phyloP scores from a whole-genome alignment of 371 early-diverging fungal genomes.

The Parasitella parasitica region DNA sequence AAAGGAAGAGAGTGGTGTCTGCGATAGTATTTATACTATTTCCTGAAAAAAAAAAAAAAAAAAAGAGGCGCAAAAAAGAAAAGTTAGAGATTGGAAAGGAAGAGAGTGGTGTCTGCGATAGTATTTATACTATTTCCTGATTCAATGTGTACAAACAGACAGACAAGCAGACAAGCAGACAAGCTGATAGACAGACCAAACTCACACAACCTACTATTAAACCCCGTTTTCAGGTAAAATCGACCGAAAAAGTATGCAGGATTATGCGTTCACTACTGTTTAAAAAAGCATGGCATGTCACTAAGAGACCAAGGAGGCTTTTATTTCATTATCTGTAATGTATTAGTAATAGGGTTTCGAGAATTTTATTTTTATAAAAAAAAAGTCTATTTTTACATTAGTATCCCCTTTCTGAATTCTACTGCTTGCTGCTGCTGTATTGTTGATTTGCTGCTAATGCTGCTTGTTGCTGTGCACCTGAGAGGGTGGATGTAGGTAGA shows the following conservation, averaged over 20 bases:
- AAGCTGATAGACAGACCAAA: too few species aligned
- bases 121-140: not conserved
- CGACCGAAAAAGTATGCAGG: not conserved
- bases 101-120: too few species aligned
- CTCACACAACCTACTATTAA: too few species aligned
- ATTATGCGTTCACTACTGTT: not conserved
- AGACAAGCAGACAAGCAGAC: not conserved
- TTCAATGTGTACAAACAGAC: not conserved
- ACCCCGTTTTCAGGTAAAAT: not conserved
- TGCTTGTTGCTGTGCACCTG: too few species aligned
- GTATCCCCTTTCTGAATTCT: not conserved
- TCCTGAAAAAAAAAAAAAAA: not conserved
- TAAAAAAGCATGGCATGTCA: not conserved
- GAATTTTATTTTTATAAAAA: too few species aligned
- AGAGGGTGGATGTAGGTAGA: not conserved
- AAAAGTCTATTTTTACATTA: not conserved
- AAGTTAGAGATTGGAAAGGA: too few species aligned
- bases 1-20: not conserved
- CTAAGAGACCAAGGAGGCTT: slow-evolving; percentile 9
- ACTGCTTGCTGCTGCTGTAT: not conserved
- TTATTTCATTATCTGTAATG: not conserved
- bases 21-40: too few species aligned
- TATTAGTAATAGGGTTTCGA: slow-evolving; percentile 2
- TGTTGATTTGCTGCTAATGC: not conserved
- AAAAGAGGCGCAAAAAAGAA: not conserved